Evolutionary conservation across 2,329 filamentous ascomycete species (phyloP).

Genomic region (Stagonosporopsis chrysanthemi): DNA sequence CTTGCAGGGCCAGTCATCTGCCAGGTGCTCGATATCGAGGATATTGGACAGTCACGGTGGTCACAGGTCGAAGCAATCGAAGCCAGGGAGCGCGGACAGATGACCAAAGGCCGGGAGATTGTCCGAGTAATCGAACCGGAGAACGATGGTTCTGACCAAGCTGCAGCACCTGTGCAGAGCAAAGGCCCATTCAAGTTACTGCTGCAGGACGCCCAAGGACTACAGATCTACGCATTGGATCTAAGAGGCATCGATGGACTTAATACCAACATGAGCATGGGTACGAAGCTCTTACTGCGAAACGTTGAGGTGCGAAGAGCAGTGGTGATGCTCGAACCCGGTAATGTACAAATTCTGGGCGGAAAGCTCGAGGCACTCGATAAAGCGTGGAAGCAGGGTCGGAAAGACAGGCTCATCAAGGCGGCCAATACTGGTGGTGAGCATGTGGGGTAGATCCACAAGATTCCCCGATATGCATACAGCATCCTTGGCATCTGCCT

Average conservation of each 20-base stretch:
- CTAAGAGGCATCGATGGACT: constrained; percentile 70
- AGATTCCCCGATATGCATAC: too few relatives aligned
- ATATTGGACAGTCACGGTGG: constrained; percentile 81
- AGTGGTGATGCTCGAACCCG: constrained; percentile 77
- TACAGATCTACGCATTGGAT: constrained; percentile 77
- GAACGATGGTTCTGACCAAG: constrained; percentile 48
- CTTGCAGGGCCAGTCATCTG: constrained; percentile 72
- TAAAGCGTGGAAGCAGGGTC: constrained; percentile 74
- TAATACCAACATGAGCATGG: constrained; percentile 73
- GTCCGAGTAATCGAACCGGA: constrained; percentile 71
- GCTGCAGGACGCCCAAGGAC: constrained; percentile 76
- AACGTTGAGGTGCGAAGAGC: constrained; percentile 75
- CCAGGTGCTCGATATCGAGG: constrained; percentile 86
- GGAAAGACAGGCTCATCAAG: constrained; percentile 73
- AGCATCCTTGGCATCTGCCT: too few relatives aligned
- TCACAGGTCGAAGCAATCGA: constrained; percentile 86
- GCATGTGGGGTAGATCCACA: neutral
- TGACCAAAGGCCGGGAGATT: constrained; percentile 78
- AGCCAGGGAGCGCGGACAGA: constrained; percentile 74
- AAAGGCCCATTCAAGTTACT: constrained; percentile 79
- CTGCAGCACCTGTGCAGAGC: constrained; percentile 37
- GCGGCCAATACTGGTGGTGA: constrained; percentile 53
- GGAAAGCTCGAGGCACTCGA: constrained; percentile 87
- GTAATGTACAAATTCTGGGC: constrained; percentile 75
- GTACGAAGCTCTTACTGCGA: constrained; percentile 79